phyloP scores from a whole-genome alignment of 768 basidiomycete genomes.

The Ramaria sp. region DNA sequence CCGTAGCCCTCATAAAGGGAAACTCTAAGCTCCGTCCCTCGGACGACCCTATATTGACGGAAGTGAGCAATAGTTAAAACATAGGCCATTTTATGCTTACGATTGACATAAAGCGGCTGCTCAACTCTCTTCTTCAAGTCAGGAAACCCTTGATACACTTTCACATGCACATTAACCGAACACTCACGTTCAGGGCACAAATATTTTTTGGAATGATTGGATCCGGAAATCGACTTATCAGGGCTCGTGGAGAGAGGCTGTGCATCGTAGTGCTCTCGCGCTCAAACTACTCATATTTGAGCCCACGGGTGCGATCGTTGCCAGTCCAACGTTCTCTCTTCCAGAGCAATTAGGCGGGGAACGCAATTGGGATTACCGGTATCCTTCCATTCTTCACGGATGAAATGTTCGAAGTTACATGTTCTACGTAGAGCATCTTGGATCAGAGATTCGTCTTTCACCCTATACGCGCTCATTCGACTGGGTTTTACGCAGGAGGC shows the following conservation, averaged over 20 bases:
- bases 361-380: constrained; percentile 80
- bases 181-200: constrained; percentile 43
- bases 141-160: constrained; percentile 8
- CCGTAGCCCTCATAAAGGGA: constrained; percentile 31
- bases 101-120: constrained; percentile 32
- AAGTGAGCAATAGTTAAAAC: constrained; percentile 23
- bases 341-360: constrained; percentile 88
- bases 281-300: constrained; percentile 90
- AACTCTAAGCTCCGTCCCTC: constrained; percentile 35
- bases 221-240: constrained; percentile 81
- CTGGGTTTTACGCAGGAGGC: constrained; percentile 93
- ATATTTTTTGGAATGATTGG: constrained; percentile 82
- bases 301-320: constrained; percentile 89
- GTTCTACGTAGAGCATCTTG: constrained; percentile 50
- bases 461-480: constrained; percentile 86
- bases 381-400: not conserved
- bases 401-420: not conserved
- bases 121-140: constrained; percentile 49
- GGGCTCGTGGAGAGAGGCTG: constrained; percentile 93
- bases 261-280: constrained; percentile 86
- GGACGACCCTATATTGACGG: constrained; percentile 67
- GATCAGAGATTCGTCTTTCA: constrained; percentile 96
- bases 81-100: not conserved
- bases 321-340: constrained; percentile 90
- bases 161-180: constrained; percentile 6